Evolutionary conservation across 2,329 filamentous ascomycete species (phyloP).

Genomic region (Trichoderma koningii): DNA sequence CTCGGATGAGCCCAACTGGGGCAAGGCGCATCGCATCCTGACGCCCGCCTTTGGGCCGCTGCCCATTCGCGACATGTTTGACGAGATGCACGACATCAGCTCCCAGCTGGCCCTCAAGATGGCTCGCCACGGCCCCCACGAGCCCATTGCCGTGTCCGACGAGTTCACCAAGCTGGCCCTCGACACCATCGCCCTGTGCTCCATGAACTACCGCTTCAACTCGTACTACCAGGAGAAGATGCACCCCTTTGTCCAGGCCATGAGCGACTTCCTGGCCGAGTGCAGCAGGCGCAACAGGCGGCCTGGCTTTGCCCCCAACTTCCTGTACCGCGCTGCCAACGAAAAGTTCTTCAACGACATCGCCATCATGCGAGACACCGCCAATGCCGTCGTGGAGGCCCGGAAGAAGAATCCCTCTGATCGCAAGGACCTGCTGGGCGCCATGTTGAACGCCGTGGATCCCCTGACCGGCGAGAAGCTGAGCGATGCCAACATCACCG

Average conservation of each 20-base stretch:
- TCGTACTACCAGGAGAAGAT: slow-evolving; percentile 68
- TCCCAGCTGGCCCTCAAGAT: slow-evolving; percentile 68
- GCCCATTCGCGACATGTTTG: slow-evolving; percentile 68
- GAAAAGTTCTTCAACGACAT: slow-evolving; percentile 59
- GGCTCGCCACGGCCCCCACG: slow-evolving; percentile 61
- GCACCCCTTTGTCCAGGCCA: slow-evolving; percentile 70
- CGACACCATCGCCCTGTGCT: slow-evolving; percentile 70
- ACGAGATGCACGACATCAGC: slow-evolving; percentile 69
- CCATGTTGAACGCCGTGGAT: slow-evolving; percentile 70
- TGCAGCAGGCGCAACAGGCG: slow-evolving; percentile 54
- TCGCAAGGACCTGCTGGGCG: slow-evolving; percentile 67
- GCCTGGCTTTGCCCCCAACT: slow-evolving; percentile 47
- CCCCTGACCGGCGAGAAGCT: slow-evolving; percentile 67
- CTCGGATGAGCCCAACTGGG: slow-evolving; percentile 62
- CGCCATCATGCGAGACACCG: slow-evolving; percentile 54
- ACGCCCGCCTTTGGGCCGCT: slow-evolving; percentile 71
- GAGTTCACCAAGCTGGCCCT: slow-evolving; percentile 74
- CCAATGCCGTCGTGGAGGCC: slow-evolving; percentile 61
- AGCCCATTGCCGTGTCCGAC: slow-evolving; percentile 61
- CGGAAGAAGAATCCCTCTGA: slow-evolving; percentile 57
- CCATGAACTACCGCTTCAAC: slow-evolving; percentile 75
- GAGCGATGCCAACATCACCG: slow-evolving; percentile 62
- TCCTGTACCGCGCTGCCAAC: slow-evolving; percentile 52
- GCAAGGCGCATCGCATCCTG: slow-evolving; percentile 64
- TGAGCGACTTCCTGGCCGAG: slow-evolving; percentile 64